Conservation (phyloP, 2,329 filamentous ascomycete species). For the Botrytis sinoallii region DNA sequence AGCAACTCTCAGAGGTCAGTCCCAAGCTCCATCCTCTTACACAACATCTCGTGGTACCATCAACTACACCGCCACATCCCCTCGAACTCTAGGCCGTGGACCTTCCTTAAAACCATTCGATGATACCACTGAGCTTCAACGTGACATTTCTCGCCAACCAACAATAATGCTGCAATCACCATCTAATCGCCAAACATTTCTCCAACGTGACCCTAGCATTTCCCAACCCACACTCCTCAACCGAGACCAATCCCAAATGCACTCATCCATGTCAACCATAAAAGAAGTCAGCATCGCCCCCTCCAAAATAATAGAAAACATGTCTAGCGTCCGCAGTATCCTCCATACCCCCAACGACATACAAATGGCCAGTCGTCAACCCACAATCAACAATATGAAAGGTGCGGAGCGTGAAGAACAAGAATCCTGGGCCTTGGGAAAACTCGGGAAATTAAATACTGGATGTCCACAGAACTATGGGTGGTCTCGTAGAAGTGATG, state of each 20-base stretch:
- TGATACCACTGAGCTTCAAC: background rate
- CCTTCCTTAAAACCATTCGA: background rate
- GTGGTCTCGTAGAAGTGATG: slow-evolving; percentile 19
- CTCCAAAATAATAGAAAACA: background rate
- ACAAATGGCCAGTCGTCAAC: slow-evolving; percentile 26
- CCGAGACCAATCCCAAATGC: background rate
- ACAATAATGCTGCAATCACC: background rate
- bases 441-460: slow-evolving; percentile 15
- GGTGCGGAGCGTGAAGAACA: slow-evolving; percentile 20
- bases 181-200: background rate
- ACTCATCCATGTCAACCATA: background rate
- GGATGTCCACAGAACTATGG: slow-evolving; percentile 20
- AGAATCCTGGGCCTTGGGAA: slow-evolving; percentile 25
- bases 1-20: background rate
- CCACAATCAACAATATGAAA: slow-evolving; percentile 13
- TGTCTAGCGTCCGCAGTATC: background rate
- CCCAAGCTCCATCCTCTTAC: background rate
- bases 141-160: background rate
- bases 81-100: background rate
- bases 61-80: background rate
- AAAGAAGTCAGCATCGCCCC: background rate
- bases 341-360: background rate
- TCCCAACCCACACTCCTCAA: background rate
- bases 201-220: background rate
- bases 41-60: background rate